Conservation (phyloP, 345 rosid species). For the Camelina laxa region DNA sequence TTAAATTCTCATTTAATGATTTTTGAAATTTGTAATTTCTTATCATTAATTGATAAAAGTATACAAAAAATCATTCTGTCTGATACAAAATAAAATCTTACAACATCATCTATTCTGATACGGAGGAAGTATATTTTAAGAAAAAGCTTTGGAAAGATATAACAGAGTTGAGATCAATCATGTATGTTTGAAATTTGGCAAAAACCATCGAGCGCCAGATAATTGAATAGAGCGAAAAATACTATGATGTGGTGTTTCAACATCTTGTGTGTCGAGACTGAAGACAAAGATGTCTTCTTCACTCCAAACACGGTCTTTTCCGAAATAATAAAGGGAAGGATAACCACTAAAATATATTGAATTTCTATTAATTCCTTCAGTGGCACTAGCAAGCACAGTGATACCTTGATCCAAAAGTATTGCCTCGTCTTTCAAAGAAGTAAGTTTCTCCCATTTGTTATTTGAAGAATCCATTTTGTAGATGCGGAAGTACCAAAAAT, state of each 20-base stretch:
- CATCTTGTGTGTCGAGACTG: constrained; percentile 1
- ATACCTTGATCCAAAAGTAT: constrained; percentile 14
- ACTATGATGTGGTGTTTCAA: constrained; percentile 17
- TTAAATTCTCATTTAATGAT: too few relatives aligned
- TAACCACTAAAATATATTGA: neutral
- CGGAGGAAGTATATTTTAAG: neutral
- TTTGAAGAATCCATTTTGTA: constrained; percentile 1
- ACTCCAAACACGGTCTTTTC: neutral
- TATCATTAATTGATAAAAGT: too few relatives aligned
- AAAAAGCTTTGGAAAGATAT: neutral
- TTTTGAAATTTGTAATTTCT: too few relatives aligned
- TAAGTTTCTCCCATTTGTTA: neutral
- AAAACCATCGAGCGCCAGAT: constrained; percentile 22
- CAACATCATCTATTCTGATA: too few relatives aligned
- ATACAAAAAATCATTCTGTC: too few relatives aligned
- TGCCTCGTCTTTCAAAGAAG: constrained; percentile 4
- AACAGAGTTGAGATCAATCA: neutral
- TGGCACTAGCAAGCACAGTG: neutral
- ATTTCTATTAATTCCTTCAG: neutral
- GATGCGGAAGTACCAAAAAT: neutral
- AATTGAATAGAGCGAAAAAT: neutral
- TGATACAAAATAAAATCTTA: too few relatives aligned
- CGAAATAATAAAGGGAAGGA: neutral
- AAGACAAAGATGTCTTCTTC: neutral
- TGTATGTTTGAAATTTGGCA: neutral